Conservation (phyloP, 805 yeast species). For the Saturnispora galanensis region DNA sequence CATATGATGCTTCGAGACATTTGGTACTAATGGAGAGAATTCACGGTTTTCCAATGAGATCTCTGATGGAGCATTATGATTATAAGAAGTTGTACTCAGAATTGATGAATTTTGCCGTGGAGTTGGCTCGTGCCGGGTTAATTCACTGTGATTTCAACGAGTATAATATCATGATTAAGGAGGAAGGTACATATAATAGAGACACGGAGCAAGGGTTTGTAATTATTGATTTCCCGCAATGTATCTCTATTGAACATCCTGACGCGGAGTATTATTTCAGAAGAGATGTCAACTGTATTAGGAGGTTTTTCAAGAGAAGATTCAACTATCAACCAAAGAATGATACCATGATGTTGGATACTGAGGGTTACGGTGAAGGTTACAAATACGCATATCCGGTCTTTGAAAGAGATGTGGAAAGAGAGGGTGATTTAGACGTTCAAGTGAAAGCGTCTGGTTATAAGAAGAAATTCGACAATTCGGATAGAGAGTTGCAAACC, state of each 20-base stretch:
- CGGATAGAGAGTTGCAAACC: conserved; percentile 57
- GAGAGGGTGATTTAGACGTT: conserved; percentile 66
- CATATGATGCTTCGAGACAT: conserved; percentile 85
- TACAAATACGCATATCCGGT: conserved; percentile 68
- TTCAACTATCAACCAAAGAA: conserved; percentile 58
- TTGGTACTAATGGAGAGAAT: conserved; percentile 88
- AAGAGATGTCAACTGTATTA: conserved; percentile 87
- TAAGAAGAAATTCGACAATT: conserved; percentile 32
- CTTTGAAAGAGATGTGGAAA: conserved; percentile 63
- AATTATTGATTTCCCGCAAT: conserved; percentile 97
- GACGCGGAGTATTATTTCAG: conserved; percentile 85
- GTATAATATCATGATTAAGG: conserved; percentile 79
- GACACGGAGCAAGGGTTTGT: conserved; percentile 59
- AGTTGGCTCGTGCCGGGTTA: conserved; percentile 76
- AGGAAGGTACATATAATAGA: conserved; percentile 40
- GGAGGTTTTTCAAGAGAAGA: conserved; percentile 71
- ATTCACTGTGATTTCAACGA: conserved; percentile 98
- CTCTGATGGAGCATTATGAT: conserved; percentile 58
- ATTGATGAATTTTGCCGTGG: conserved; percentile 78
- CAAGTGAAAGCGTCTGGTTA: conserved; percentile 90
- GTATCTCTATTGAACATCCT: conserved; percentile 83
- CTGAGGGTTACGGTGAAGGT: conserved; percentile 76
- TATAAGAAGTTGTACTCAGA: conserved; percentile 69
- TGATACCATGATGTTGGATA: conserved; percentile 65
- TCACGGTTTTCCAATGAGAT: conserved; percentile 84